Base-by-base conservation (phyloP, 2,329 filamentous ascomycete genomes). In the Fusarium pseudograminearum region DNA sequence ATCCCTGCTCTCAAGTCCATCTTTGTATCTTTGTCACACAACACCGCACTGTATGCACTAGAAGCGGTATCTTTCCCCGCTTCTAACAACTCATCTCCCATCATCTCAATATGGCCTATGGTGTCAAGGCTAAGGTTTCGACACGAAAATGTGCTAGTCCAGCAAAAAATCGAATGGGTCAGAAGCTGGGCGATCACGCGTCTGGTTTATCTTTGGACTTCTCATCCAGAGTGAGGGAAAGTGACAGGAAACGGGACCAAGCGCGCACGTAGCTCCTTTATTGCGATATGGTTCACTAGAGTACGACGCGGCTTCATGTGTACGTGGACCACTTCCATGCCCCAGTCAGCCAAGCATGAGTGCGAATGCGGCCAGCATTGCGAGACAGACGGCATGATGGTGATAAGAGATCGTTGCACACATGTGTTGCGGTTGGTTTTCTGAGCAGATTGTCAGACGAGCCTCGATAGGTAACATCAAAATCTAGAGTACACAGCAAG, bases 331-430 rank as follows among this genome's bases (percentile, higher is more conserved):
- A 55, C 20, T 56, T 52, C 44, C 44, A 53, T 70, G 41, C 52
- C 59, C 47, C 45, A 46, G 58, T 59, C 50, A 47, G 36, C 56
- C 44, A 57, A 61, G 58, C 26, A 41, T 59, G n/a, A 48, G 71
- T 72, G 66, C 68, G 62, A 72, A 70, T 72, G 71, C 71, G 70
- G 67, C 42, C 20, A 45, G 33, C 28, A 64, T 67, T 38, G 67
- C 57, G 53, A 70, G 55, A 53, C 53, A 51, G 50, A 48, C 53
- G 42, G 46, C 41, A 61, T 42, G n/a, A 59, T 38, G 45, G 28
- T 28, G 28, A 63, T 64, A 26, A 14, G 28, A 56, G 57, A 44
- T 36, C 20, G 50, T 67, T 31, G 52, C 42, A 63, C 42, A 38
- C 52, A 47, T 34, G 31, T 58, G 15, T 47, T 46, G 34, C 42